Evolutionary conservation across 2,329 filamentous ascomycete genomes (phyloP).

Genomic region (Alternaria brassicae): DNA sequence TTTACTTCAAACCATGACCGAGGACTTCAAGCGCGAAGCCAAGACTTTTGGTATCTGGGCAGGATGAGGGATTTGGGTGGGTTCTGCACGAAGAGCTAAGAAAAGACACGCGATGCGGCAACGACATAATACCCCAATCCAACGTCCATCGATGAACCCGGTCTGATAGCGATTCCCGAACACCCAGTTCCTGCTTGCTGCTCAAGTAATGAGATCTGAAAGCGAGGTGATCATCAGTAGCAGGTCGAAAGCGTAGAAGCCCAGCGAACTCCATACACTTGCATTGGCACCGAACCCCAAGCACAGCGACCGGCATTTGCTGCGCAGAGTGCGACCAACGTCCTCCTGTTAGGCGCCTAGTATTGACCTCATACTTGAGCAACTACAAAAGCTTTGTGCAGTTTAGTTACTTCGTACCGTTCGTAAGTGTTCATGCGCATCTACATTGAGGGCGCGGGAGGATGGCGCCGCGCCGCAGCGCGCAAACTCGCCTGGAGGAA

Average conservation of each 20-base stretch:
- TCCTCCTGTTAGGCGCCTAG: neutral
- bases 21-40: neutral
- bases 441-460: conserved; percentile 9
- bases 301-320: neutral
- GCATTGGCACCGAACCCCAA: neutral
- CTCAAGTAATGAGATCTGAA: neutral
- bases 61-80: neutral
- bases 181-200: neutral
- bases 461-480: conserved; percentile 9
- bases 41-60: neutral
- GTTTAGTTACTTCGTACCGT: neutral
- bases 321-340: neutral
- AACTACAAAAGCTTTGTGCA: neutral
- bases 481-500: conserved; percentile 11
- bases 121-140: neutral
- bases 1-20: neutral
- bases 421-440: conserved; percentile 6
- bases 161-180: neutral
- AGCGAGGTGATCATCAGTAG: neutral
- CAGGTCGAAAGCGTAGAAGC: neutral
- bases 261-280: neutral
- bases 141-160: neutral
- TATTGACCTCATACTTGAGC: too few species aligned
- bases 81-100: conserved; percentile 11
- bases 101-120: conserved; percentile 4